Base-by-base conservation (phyloP, 106 monocot species). In the Dioscorea dumetorum region DNA sequence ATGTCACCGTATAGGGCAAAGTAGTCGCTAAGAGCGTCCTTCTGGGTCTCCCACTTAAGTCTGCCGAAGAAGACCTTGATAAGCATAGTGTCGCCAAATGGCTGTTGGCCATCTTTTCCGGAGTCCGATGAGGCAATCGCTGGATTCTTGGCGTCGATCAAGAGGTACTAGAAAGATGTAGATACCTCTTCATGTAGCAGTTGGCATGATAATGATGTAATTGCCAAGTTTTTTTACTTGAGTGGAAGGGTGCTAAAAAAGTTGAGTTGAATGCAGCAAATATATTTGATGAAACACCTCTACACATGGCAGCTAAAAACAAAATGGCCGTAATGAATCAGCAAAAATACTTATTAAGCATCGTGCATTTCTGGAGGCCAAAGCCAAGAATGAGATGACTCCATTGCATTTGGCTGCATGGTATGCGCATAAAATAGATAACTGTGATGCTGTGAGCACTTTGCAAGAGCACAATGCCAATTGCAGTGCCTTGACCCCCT, bases 371-470 rank as follows among this genome's bases (percentile, higher is more conserved):
- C 58, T 97, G 13, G 84, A 87, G 65, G 97, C 97, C 24, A 89
- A 83, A 73, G 81, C 92, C 23, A 86, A 84, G 92, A 97, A 97
- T 87, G 97, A 92, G 57, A 97, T 97, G 97, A 92, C 92, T 2
- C 80, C 97, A 14, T 67, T 97, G 62, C 92, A 97, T 81, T 70
- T 97, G 57, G 92, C 97, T 61, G 92, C 90, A 22, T 97, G 91
- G 91, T 80, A 97, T 76, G 86, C 89, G 58, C 78, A 84, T 54
- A 72, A 63, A 32, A 59, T 61, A 18, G 80, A 78, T 50, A 78
- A 90, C 48, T 81, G 80, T 50, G 69, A n/a, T 48, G 85, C 84
- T 2, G 92, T 97, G n/a, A 82, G 76, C 33, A 80, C 81, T 32
- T 71, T 97, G 63, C 68, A 90, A 48, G 71, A 82, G 15, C 72